A percentile compares a stretch with the other conserved stretches of the same genome.
phyloP scores from a whole-genome alignment of 495 filamentous ascomycete species.

The Glonium stellatum region DNA sequence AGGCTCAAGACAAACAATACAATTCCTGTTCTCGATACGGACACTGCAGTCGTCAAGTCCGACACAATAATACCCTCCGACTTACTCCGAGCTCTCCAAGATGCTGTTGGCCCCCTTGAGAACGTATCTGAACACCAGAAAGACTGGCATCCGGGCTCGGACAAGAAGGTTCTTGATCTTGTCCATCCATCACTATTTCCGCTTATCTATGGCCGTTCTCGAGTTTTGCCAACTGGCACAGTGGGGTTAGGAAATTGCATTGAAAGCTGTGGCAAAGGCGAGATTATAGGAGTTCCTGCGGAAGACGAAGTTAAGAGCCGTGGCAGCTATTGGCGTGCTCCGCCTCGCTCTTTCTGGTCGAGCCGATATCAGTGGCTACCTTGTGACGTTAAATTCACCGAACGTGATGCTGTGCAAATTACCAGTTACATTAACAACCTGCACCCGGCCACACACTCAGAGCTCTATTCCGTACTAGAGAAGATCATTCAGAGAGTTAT shows the following conservation, averaged over 20 bases:
- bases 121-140: slow-evolving; percentile 31
- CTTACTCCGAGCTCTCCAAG: slow-evolving; percentile 10
- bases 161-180: slow-evolving; percentile 51
- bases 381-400: slow-evolving; percentile 43
- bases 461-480: slow-evolving; percentile 48
- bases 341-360: slow-evolving; percentile 8
- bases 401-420: slow-evolving; percentile 34
- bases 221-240: slow-evolving; percentile 38
- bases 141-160: slow-evolving; percentile 54
- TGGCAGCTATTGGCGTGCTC: not conserved
- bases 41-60: slow-evolving; percentile 24
- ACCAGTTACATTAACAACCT: slow-evolving; percentile 56
- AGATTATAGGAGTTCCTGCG: slow-evolving; percentile 19
- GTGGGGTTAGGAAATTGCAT: slow-evolving; percentile 42
- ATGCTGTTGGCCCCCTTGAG: slow-evolving; percentile 18
- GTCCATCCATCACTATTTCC: slow-evolving; percentile 59
- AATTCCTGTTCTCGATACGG: slow-evolving; percentile 20
- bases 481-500: slow-evolving; percentile 44
- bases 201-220: slow-evolving; percentile 47
- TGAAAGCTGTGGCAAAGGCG: slow-evolving; percentile 39
- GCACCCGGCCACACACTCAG: slow-evolving; percentile 42
- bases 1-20: slow-evolving; percentile 3
- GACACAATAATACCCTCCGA: slow-evolving; percentile 16
- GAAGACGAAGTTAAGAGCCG: slow-evolving; percentile 4
- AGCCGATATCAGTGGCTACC: slow-evolving; percentile 55